A percentile compares a stretch with the other conserved stretches of the same genome.
Conservation (phyloP, 23 red algal species). For the Chondrus crispus region DNA sequence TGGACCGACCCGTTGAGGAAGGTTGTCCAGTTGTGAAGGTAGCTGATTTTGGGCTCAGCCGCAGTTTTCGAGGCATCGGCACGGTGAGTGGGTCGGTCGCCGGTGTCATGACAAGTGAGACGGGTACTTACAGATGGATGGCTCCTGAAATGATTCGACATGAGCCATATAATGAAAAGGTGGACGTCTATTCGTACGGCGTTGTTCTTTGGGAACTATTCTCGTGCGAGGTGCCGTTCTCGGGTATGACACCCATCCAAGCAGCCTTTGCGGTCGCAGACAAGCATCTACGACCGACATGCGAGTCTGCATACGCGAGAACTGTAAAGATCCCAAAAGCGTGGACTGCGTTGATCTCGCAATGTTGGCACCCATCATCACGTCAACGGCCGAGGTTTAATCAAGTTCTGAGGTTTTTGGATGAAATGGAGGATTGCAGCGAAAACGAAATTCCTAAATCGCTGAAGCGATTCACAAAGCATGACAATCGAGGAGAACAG, state of each 20-base stretch:
- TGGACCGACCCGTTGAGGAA: slow-evolving; percentile 79
- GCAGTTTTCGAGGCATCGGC: slow-evolving; percentile 61
- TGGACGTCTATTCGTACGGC: slow-evolving; percentile 90
- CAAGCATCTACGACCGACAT: slow-evolving; percentile 81
- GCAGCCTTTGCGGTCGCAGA: slow-evolving; percentile 98
- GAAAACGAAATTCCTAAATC: slow-evolving; percentile 23
- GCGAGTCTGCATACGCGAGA: slow-evolving; percentile 51
- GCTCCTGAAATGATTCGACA: slow-evolving; percentile 96
- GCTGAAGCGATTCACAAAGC: background rate
- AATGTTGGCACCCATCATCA: slow-evolving; percentile 72
- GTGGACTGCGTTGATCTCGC: slow-evolving; percentile 64
- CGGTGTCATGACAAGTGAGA: slow-evolving; percentile 94
- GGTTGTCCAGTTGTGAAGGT: slow-evolving; percentile 78
- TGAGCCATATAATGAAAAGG: slow-evolving; percentile 95
- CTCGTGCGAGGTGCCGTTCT: slow-evolving; percentile 90
- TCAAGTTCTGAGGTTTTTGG: slow-evolving; percentile 61
- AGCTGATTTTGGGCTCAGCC: slow-evolving; percentile 88
- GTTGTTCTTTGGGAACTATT: slow-evolving; percentile 97
- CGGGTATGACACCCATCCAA: slow-evolving; percentile 85
- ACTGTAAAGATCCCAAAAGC: slow-evolving; percentile 51
- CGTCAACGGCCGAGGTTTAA: slow-evolving; percentile 60
- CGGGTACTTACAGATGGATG: slow-evolving; percentile 98
- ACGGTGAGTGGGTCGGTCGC: slow-evolving; percentile 54
- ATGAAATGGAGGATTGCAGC: slow-evolving; percentile 75
- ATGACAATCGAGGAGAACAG: background rate